These are phyloP conservation scores for Boletus rubescentipes DNA, from an alignment of 768 basidiomycete genomes.

Conservation along the genomic window DNA sequence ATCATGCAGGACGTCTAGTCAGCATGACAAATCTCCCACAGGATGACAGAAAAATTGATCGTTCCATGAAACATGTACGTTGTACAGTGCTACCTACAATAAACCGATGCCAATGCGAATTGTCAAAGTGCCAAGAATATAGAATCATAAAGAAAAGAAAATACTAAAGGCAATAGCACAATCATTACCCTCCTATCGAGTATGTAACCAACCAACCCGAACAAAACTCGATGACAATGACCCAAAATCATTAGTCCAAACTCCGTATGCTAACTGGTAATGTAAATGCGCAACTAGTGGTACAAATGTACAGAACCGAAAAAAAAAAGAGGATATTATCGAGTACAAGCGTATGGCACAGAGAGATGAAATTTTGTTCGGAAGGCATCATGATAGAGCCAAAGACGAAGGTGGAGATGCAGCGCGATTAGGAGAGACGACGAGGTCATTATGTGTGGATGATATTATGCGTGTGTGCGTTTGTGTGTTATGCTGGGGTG, in stretches of 20 bases:
- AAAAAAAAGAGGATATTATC: slow-evolving; percentile 27
- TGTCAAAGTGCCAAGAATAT: slow-evolving; percentile 31
- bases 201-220: slow-evolving; percentile 28
- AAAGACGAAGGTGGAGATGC: slow-evolving; percentile 20
- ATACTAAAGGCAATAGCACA: slow-evolving; percentile 24
- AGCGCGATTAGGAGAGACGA: slow-evolving; percentile 33
- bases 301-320: slow-evolving; percentile 34
- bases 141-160: slow-evolving; percentile 25
- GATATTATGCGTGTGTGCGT: slow-evolving; percentile 27
- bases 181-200: slow-evolving; percentile 33
- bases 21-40: not conserved
- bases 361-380: slow-evolving; percentile 22
- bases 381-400: slow-evolving; percentile 16
- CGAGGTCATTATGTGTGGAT: slow-evolving; percentile 29
- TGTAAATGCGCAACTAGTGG: slow-evolving; percentile 35
- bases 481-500: slow-evolving; percentile 21
- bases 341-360: slow-evolving; percentile 37
- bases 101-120: slow-evolving; percentile 29
- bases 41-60: not conserved
- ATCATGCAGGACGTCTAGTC: slow-evolving; percentile 1
- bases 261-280: slow-evolving; percentile 34
- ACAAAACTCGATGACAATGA: slow-evolving; percentile 30
- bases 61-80: slow-evolving; percentile 15
- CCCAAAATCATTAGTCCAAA: slow-evolving; percentile 34
- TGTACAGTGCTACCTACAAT: slow-evolving; percentile 32